phyloP scores from a whole-genome alignment of 257 asterid genomes.

The Henckelia pumila region DNA sequence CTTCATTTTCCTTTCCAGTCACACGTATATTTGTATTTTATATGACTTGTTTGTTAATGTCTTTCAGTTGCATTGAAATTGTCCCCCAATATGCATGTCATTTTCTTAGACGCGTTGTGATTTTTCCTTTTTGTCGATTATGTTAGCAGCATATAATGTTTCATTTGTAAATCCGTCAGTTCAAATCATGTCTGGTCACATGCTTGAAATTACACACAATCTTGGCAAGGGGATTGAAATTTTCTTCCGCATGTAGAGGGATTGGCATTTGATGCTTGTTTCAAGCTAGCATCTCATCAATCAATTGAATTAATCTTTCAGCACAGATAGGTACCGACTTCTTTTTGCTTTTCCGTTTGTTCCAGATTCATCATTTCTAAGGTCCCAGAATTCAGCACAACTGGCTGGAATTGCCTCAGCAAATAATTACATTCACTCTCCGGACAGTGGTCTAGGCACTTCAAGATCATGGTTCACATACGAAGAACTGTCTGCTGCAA shows the following conservation, averaged over 20 bases:
- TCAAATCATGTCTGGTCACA: not conserved
- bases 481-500: constrained; percentile 69
- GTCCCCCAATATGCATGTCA: constrained; percentile 3
- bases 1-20: constrained; percentile 11
- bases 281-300: not conserved
- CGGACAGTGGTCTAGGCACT: constrained; percentile 58
- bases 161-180: not conserved
- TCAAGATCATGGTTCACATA: constrained; percentile 77
- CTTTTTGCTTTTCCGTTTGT: constrained; percentile 15
- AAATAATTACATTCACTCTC: constrained; percentile 46
- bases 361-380: constrained; percentile 69
- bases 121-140: constrained; percentile 9
- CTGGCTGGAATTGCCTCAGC: constrained; percentile 51
- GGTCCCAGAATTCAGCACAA: constrained; percentile 50
- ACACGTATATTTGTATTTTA: constrained; percentile 11
- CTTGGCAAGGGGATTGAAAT: constrained; percentile 7
- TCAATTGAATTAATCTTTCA: not conserved
- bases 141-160: constrained; percentile 3
- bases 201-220: constrained; percentile 14
- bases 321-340: not conserved
- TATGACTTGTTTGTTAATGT: constrained; percentile 1
- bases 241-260: not conserved
- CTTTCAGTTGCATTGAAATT: constrained; percentile 9
- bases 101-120: not conserved
- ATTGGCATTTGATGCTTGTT: not conserved